A percentile compares a stretch with the other conserved stretches of the same genome.
phyloP scores from a whole-genome alignment of 495 filamentous ascomycete genomes.

The Penicillium malachiteum region DNA sequence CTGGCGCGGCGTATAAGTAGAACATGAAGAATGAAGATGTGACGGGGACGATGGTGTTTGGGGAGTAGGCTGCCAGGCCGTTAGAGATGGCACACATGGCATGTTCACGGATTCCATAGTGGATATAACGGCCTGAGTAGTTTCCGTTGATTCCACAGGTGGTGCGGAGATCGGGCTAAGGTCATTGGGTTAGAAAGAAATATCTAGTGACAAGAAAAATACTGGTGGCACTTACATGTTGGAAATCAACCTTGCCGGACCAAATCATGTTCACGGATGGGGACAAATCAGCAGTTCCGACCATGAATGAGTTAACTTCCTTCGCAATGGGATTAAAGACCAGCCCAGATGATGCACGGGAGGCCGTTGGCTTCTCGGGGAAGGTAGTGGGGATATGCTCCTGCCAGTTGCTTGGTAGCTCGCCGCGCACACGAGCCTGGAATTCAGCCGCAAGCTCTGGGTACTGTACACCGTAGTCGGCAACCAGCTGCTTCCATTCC shows the following conservation, averaged over 20 bases:
- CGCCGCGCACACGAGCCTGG: constrained; percentile 43
- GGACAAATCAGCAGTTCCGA: constrained; percentile 58
- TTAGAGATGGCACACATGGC: constrained; percentile 53
- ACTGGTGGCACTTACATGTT: constrained; percentile 44
- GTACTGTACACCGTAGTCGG: constrained; percentile 37
- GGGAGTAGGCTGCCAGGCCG: constrained; percentile 52
- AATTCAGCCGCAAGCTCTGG: constrained; percentile 51
- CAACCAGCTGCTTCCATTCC: constrained; percentile 47
- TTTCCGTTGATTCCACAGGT: constrained; percentile 47
- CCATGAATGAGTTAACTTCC: constrained; percentile 51
- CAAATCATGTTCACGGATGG: constrained; percentile 59
- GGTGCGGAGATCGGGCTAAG: constrained; percentile 41
- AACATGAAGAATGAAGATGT: constrained; percentile 63
- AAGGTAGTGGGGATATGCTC: constrained; percentile 38
- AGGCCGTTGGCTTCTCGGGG: constrained; percentile 31
- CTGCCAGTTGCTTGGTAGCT: constrained; percentile 44
- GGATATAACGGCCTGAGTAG: constrained; percentile 52
- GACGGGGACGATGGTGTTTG: constrained; percentile 50
- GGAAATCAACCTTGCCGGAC: constrained; percentile 54
- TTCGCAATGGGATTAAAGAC: constrained; percentile 51
- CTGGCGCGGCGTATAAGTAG: constrained; percentile 59
- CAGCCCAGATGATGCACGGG: constrained; percentile 48
- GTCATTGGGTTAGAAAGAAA: not conserved
- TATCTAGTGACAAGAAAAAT: not conserved
- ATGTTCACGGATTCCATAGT: constrained; percentile 52